phyloP scores from a whole-genome alignment of 371 early-diverging fungal genomes.

The Mortierella polycephala region DNA sequence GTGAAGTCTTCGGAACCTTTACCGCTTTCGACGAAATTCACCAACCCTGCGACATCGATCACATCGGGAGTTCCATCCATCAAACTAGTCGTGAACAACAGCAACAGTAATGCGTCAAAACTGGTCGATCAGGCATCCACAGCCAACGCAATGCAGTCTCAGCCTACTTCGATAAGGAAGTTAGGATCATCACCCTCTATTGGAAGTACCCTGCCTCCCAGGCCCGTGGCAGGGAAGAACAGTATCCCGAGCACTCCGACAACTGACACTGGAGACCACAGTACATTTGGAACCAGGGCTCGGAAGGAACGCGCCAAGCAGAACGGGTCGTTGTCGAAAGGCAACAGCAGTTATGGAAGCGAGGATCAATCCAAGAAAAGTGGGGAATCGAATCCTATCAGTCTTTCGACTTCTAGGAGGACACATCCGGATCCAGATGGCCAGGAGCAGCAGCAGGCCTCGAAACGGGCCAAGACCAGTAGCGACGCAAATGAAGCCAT shows the following conservation, averaged over 20 bases:
- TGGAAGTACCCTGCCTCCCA: too few species aligned
- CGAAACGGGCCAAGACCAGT: conserved; percentile 20
- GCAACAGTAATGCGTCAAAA: too few species aligned
- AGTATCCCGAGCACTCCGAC: background rate
- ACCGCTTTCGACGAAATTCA: conserved; percentile 9
- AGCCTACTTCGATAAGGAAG: too few species aligned
- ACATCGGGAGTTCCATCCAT: background rate
- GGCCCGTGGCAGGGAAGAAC: too few species aligned
- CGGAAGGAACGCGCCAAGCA: background rate
- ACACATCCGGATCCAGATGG: conserved; percentile 6
- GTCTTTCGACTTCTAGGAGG: conserved; percentile 7
- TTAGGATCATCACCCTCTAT: too few species aligned
- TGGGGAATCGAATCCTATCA: conserved; percentile 8
- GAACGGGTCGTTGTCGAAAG: background rate
- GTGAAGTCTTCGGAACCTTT: background rate
- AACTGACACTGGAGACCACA: background rate
- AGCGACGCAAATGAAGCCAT: conserved; percentile 1
- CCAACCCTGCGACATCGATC: background rate
- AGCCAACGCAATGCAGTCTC: too few species aligned
- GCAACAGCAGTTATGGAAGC: background rate
- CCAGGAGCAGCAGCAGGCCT: conserved; percentile 7
- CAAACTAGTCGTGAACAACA: too few species aligned
- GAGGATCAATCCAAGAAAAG: conserved; percentile 4
- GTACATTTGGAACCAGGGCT: background rate
- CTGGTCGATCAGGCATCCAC: too few species aligned